Evolutionary conservation across 257 asterid genomes (phyloP).

Genomic region (Craterostigma plantagineum): DNA sequence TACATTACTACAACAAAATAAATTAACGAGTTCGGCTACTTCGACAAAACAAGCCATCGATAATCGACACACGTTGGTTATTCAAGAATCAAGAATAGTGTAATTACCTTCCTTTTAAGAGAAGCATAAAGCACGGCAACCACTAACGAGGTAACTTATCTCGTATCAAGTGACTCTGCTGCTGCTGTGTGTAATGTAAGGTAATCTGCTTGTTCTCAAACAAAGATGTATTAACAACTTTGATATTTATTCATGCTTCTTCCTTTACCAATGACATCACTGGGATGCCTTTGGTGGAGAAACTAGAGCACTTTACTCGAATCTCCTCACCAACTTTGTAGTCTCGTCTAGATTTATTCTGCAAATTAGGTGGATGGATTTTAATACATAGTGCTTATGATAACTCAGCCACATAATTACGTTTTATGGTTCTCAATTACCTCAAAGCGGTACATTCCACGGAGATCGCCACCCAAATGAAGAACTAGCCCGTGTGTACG

Average conservation of each 20-base stretch:
- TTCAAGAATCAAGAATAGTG: too few species aligned
- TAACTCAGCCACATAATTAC: background rate
- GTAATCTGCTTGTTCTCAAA: too few species aligned
- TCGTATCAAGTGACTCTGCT: too few species aligned
- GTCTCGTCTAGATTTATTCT: constrained; percentile 29
- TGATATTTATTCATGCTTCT: background rate
- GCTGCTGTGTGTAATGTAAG: too few species aligned
- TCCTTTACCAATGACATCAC: constrained; percentile 42
- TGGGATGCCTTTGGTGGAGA: constrained; percentile 80
- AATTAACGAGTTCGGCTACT: too few species aligned
- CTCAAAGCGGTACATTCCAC: constrained; percentile 85
- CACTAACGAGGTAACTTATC: too few species aligned
- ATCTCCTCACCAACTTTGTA: constrained; percentile 60
- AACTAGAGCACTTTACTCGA: constrained; percentile 52
- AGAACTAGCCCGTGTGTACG: constrained; percentile 86
- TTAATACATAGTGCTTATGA: background rate
- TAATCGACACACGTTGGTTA: too few species aligned
- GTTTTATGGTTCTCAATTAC: constrained; percentile 18
- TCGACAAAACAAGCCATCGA: too few species aligned
- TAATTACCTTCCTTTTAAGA: too few species aligned
- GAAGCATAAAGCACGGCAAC: too few species aligned
- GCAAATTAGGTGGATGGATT: constrained; percentile 11
- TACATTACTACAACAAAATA: too few species aligned
- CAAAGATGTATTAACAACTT: too few species aligned
- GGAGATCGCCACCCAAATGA: constrained; percentile 65